Conservation (phyloP, 208 protist genomes). For the Paratrypanosoma confusum region DNA sequence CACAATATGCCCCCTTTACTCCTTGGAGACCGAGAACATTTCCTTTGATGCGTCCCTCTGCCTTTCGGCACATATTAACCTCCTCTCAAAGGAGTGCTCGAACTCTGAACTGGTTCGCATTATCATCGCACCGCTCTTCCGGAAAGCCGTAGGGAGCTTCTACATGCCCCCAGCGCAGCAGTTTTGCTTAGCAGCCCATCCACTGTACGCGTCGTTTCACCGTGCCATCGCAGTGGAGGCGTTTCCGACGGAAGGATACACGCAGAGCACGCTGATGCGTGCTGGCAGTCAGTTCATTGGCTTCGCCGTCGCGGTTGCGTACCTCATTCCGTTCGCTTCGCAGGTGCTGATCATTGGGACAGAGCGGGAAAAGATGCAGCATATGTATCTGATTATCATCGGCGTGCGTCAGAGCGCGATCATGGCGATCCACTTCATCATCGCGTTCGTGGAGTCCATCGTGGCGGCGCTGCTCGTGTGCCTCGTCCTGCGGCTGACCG, state of each 20-base stretch:
- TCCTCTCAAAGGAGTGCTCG: too few species aligned
- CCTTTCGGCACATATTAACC: too few species aligned
- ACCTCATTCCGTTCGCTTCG: slow-evolving; percentile 15
- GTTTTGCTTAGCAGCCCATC: too few species aligned
- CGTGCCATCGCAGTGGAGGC: slow-evolving; percentile 7
- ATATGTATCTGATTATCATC: slow-evolving; percentile 21
- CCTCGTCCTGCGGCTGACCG: slow-evolving; percentile 1
- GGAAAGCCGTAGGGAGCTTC: too few species aligned
- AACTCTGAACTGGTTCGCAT: too few species aligned
- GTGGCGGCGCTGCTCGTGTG: slow-evolving; percentile 11
- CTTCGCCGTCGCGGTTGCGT: slow-evolving; percentile 14
- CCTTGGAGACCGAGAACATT: too few species aligned
- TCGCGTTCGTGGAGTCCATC: slow-evolving; percentile 5
- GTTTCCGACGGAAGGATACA: slow-evolving; percentile 12
- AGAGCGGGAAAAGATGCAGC: slow-evolving; percentile 12
- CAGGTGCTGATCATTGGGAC: slow-evolving; percentile 10
- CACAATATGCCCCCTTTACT: too few species aligned
- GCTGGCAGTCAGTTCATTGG: slow-evolving; percentile 5
- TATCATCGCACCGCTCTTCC: too few species aligned
- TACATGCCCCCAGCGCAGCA: too few species aligned
- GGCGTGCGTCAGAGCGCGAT: slow-evolving; percentile 11
- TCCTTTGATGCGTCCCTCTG: too few species aligned
- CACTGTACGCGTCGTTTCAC: too few species aligned
- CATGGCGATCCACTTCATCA: slow-evolving; percentile 15
- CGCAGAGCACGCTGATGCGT: slow-evolving; percentile 7